Percentiles rank a stretch among this genome's conserved stretches.
phyloP scores from a whole-genome alignment of 148 eudicot genomes.

The Silene latifolia region DNA sequence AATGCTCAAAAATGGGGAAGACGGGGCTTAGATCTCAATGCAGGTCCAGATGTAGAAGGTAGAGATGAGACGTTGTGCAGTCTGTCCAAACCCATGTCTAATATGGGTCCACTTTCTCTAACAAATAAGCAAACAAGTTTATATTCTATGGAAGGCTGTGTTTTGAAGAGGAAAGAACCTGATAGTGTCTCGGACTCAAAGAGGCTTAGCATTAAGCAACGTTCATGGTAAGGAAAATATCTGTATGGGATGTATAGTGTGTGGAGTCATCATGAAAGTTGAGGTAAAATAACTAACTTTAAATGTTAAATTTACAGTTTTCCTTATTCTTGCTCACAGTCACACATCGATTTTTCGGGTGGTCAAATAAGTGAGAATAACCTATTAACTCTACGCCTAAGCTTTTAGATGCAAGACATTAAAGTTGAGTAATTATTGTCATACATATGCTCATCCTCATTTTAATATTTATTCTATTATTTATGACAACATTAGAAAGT shows the following conservation, averaged over 20 bases:
- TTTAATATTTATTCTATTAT: no score
- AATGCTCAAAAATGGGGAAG: constrained; percentile 55
- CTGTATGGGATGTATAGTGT: constrained; percentile 3
- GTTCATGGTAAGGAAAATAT: constrained; percentile 55
- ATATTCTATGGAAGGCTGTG: constrained; percentile 52
- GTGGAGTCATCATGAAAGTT: constrained; percentile 26
- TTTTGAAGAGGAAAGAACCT: constrained; percentile 74
- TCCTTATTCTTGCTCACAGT: not conserved
- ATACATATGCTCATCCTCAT: no score
- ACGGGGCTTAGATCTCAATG: constrained; percentile 76
- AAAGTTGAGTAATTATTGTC: no score
- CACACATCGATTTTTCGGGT: no score
- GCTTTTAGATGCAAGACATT: no score
- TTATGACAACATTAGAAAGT: no score
- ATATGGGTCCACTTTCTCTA: constrained; percentile 40
- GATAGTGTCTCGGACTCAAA: constrained; percentile 73
- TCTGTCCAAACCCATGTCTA: constrained; percentile 45
- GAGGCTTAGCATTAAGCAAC: constrained; percentile 51
- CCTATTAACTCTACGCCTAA: no score
- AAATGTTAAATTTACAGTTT: not conserved
- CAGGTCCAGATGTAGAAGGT: constrained; percentile 44
- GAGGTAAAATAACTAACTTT: constrained; percentile 12
- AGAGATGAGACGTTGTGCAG: constrained; percentile 49
- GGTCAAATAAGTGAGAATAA: no score
- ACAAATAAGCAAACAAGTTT: constrained; percentile 62